Evolutionary conservation across 495 filamentous ascomycete genomes (phyloP).

Genomic region (Talaromyces adpressus): DNA sequence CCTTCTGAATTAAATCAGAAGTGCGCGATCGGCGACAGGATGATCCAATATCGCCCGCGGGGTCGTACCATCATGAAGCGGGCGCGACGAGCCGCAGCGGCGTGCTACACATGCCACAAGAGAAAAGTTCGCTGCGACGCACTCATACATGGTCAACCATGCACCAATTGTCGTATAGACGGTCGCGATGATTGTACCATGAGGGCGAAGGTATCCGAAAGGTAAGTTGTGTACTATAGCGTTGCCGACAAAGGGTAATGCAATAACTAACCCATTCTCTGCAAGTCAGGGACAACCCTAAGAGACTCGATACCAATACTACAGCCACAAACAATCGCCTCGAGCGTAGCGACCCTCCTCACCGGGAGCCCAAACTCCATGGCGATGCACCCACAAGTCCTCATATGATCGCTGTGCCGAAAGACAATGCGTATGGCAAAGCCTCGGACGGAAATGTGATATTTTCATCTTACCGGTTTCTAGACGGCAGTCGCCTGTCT

Average conservation of each 20-base stretch:
- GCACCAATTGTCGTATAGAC: conserved; percentile 42
- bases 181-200: conserved; percentile 33
- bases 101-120: conserved; percentile 42
- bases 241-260: neutral
- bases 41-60: conserved; percentile 5
- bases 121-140: conserved; percentile 48
- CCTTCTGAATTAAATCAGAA: no score
- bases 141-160: conserved; percentile 38
- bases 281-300: neutral
- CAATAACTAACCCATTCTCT: neutral
- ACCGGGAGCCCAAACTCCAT: neutral
- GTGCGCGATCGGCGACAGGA: neutral
- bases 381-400: neutral
- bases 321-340: no score
- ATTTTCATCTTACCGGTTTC: conserved; percentile 28
- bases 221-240: conserved; percentile 23
- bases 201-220: conserved; percentile 18
- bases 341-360: neutral
- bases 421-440: neutral
- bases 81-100: conserved; percentile 33
- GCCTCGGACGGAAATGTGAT: neutral
- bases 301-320: neutral
- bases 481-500: conserved; percentile 24
- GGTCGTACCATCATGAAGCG: conserved; percentile 18
- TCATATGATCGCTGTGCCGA: neutral